These are phyloP conservation scores for Lactifluus rugatus DNA, from an alignment of 768 basidiomycete genomes.

Conservation along the genomic window DNA sequence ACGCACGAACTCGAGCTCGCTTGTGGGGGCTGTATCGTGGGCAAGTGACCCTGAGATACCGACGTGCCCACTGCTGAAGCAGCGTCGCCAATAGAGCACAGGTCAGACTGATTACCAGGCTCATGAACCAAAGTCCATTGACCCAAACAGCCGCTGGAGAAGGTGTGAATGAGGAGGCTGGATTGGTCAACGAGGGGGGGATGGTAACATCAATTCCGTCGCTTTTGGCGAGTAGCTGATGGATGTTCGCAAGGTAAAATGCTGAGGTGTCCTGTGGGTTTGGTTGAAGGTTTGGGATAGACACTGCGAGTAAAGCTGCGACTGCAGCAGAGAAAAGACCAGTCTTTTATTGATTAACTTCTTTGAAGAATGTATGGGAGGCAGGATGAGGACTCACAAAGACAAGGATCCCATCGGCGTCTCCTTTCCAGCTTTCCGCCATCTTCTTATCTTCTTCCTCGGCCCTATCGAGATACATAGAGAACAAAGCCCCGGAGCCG, in stretches of 20 bases:
- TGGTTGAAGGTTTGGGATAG: slow-evolving; percentile 2
- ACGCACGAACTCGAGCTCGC: slow-evolving; percentile 36
- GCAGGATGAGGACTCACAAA: background rate
- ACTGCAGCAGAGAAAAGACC: slow-evolving; percentile 17
- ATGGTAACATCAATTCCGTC: background rate
- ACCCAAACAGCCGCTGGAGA: slow-evolving; percentile 28
- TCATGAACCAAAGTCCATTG: slow-evolving; percentile 36
- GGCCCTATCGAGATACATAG: slow-evolving; percentile 12
- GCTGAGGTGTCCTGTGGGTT: background rate
- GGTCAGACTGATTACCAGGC: slow-evolving; percentile 31
- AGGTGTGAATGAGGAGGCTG: slow-evolving; percentile 11
- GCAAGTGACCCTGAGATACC: slow-evolving; percentile 27
- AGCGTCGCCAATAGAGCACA: slow-evolving; percentile 37
- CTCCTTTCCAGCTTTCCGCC: slow-evolving; percentile 14
- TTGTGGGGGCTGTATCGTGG: slow-evolving; percentile 23
- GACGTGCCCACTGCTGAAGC: slow-evolving; percentile 41
- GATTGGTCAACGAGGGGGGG: background rate
- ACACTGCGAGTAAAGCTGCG: slow-evolving; percentile 9
- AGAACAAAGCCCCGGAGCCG: slow-evolving; percentile 4
- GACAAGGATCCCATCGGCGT: slow-evolving; percentile 13
- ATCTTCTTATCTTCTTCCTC: slow-evolving; percentile 5
- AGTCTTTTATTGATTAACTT: background rate
- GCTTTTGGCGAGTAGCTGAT: background rate
- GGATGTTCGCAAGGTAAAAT: slow-evolving; percentile 7
- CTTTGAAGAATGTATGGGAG: background rate